A percentile compares a stretch with the other conserved stretches of the same genome.
These are phyloP conservation scores for Aspergillus piperis DNA, from an alignment of 2,329 filamentous ascomycete genomes.

Conservation along the genomic window DNA sequence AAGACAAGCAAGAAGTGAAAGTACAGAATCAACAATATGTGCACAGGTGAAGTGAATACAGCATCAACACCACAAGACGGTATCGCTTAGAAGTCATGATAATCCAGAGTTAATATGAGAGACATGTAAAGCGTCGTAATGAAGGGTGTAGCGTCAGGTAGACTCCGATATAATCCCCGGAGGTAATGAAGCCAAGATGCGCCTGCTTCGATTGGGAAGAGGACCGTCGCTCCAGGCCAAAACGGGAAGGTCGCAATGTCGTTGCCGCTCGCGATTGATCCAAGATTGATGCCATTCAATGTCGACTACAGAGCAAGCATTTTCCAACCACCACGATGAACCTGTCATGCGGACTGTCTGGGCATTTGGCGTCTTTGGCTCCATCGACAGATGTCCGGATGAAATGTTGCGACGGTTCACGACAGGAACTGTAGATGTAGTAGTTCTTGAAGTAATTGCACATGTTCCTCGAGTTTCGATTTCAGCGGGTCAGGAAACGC, in stretches of 20 bases:
- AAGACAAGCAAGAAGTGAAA: background rate
- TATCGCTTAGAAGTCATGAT: too few relatives aligned
- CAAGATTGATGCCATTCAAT: conserved; percentile 16
- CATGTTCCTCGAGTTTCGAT: conserved; percentile 41
- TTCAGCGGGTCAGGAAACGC: background rate
- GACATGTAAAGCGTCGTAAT: background rate
- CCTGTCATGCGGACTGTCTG: conserved; percentile 68
- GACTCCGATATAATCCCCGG: background rate
- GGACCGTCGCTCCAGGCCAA: background rate
- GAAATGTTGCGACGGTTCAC: conserved; percentile 70
- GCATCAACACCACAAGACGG: background rate
- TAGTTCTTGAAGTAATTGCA: conserved; percentile 72
- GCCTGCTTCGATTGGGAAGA: background rate
- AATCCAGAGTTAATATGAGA: background rate
- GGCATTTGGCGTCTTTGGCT: conserved; percentile 59
- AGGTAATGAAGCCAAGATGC: background rate
- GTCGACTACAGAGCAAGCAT: conserved; percentile 55
- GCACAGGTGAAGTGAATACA: background rate
- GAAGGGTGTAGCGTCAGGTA: background rate
- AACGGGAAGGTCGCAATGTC: background rate
- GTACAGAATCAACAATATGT: background rate
- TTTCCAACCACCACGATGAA: conserved; percentile 70
- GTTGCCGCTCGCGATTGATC: background rate
- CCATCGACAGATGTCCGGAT: conserved; percentile 70
- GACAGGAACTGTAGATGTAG: conserved; percentile 72